Evolutionary conservation across 768 basidiomycete genomes (phyloP).

Genomic region (Boletus sensibilis): DNA sequence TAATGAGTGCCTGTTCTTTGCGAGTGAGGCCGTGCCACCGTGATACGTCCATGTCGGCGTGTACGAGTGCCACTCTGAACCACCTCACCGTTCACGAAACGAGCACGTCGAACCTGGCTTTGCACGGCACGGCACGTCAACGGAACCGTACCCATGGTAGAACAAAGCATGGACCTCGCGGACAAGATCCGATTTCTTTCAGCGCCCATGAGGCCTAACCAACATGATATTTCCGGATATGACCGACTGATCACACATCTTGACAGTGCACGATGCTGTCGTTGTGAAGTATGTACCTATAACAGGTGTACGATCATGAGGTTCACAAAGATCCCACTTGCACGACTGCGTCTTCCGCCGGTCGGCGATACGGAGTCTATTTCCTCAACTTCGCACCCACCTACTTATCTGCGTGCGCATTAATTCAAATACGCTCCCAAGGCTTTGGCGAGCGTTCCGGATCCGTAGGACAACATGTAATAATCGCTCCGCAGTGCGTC

Average conservation of each 20-base stretch:
- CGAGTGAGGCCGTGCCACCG: neutral
- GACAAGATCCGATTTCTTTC: neutral
- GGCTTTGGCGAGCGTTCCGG: neutral
- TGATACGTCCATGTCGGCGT: neutral
- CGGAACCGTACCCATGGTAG: neutral
- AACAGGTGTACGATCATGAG: neutral
- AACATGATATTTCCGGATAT: neutral
- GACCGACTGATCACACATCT: neutral
- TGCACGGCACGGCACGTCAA: neutral
- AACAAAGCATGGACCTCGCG: neutral
- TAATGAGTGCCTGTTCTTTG: neutral
- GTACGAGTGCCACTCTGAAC: neutral
- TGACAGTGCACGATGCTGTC: neutral
- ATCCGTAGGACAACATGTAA: neutral
- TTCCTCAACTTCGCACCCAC: neutral
- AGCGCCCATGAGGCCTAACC: neutral
- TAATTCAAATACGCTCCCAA: neutral
- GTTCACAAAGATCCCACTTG: neutral
- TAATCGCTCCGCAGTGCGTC: neutral
- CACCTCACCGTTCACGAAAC: too few relatives aligned
- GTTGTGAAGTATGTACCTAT: neutral
- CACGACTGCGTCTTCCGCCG: neutral
- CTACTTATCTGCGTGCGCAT: too few relatives aligned
- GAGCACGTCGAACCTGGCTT: neutral
- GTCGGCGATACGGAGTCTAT: neutral